Conservation (phyloP, 306 rosid species). For the Cucurbita moschata region DNA sequence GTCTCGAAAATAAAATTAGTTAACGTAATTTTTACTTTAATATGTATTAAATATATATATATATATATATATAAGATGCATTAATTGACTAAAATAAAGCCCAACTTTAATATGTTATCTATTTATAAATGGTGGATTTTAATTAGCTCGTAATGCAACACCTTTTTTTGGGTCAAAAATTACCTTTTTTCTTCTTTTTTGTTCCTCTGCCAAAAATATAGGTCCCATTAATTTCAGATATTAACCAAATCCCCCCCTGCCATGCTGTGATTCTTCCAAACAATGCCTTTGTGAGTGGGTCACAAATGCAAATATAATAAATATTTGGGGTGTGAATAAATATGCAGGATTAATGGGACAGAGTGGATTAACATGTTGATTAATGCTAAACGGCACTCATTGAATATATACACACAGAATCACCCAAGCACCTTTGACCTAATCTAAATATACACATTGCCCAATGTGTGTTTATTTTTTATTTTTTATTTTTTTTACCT, state of each 20-base stretch:
- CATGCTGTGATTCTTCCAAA: neutral
- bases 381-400: neutral
- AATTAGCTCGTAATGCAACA: neutral
- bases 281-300: conserved; percentile 2
- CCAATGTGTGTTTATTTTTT: neutral
- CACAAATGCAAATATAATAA: neutral
- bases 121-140: neutral
- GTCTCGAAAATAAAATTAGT: neutral
- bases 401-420: neutral
- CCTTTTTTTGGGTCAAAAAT: neutral
- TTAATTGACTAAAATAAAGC: neutral
- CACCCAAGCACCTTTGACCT: neutral
- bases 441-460: neutral
- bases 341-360: neutral
- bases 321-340: neutral
- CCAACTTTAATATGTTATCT: neutral
- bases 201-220: neutral
- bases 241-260: neutral
- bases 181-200: neutral
- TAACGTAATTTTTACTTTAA: neutral
- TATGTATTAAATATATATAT: neutral
- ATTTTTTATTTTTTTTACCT: too few relatives aligned
- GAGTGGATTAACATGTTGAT: conserved; percentile 2
- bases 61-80: neutral
- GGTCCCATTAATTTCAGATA: neutral